Percentiles rank a stretch among this genome's conserved stretches.
phyloP scores from a whole-genome alignment of 257 asterid species.

The Petrea volubilis region DNA sequence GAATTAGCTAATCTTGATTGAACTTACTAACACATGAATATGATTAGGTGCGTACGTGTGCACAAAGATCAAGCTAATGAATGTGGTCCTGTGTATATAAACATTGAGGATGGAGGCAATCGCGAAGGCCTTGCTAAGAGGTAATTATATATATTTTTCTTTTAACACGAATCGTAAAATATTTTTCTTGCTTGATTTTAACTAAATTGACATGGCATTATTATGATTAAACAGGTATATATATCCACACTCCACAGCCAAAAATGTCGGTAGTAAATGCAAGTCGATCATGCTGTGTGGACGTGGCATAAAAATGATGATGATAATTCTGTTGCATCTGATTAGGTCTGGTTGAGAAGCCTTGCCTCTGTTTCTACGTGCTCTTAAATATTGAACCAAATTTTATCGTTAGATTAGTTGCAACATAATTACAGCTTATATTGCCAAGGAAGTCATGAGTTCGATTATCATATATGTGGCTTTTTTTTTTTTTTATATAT shows the following conservation, averaged over 20 bases:
- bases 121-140: constrained; percentile 76
- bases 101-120: constrained; percentile 88
- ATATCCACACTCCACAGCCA: constrained; percentile 62
- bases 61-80: constrained; percentile 49
- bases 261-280: constrained; percentile 61
- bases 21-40: no score
- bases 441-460: no score
- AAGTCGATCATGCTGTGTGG: constrained; percentile 79
- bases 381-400: not conserved
- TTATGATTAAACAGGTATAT: constrained; percentile 43
- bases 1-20: no score
- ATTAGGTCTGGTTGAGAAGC: constrained; percentile 52
- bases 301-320: constrained; percentile 77
- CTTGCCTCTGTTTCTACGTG: constrained; percentile 42
- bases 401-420: not conserved
- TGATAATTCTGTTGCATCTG: constrained; percentile 42
- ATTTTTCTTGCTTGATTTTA: not conserved
- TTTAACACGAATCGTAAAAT: not conserved
- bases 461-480: no score
- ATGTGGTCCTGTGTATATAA: constrained; percentile 68
- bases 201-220: not conserved
- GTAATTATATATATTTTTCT: constrained; percentile 26
- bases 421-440: not conserved
- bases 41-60: constrained; percentile 46
- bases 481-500: no score